These are phyloP conservation scores for Marasmius fiardii DNA, from an alignment of 1,284 basidiomycete genomes.

Conservation along the genomic window DNA sequence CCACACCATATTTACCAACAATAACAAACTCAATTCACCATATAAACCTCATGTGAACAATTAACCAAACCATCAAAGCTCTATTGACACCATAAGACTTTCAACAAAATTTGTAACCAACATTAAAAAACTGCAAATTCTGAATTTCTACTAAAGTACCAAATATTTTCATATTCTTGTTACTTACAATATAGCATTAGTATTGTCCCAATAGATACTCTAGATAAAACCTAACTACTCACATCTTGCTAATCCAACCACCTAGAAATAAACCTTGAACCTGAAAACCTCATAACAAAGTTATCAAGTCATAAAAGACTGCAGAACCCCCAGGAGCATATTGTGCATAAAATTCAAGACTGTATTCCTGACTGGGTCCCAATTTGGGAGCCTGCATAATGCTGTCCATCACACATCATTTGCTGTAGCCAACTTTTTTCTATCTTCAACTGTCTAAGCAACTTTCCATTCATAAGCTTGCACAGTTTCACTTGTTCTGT, in stretches of 20 bases:
- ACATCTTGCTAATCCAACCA: neutral
- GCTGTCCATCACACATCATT: neutral
- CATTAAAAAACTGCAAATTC: no score
- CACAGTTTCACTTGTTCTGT: neutral
- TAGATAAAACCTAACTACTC: no score
- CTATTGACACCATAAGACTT: no score
- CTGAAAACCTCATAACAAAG: neutral
- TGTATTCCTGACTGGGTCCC: neutral
- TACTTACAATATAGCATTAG: no score
- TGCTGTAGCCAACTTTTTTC: neutral
- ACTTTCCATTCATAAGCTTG: neutral
- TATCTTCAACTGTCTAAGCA: neutral
- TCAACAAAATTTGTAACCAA: no score
- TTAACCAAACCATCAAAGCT: no score
- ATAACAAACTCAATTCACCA: no score
- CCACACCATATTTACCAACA: no score
- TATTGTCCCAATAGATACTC: no score
- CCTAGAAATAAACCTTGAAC: neutral
- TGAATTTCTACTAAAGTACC: no score
- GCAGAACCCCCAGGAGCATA: neutral
- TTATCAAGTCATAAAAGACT: neutral
- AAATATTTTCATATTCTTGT: no score
- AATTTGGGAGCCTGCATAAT: neutral
- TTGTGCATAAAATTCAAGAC: neutral
- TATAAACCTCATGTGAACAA: no score